Conservation (phyloP, 768 basidiomycete genomes). For the Cyathus striatus region DNA sequence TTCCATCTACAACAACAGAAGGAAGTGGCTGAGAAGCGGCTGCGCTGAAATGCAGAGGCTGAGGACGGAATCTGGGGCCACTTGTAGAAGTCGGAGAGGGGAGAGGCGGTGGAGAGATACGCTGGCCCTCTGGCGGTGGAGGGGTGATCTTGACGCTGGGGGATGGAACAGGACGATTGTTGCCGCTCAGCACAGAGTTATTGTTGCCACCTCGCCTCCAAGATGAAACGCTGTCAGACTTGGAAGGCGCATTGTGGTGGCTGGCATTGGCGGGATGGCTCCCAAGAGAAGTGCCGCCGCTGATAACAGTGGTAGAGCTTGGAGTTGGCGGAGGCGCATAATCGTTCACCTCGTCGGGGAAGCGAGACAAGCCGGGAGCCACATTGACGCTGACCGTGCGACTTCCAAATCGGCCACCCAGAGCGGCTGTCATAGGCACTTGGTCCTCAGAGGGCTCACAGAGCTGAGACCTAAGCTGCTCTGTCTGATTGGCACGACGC, state of each 20-base stretch:
- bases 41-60: slow-evolving; percentile 59
- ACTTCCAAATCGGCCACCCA: slow-evolving; percentile 73
- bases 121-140: slow-evolving; percentile 50
- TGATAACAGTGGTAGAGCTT: slow-evolving; percentile 61
- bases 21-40: slow-evolving; percentile 48
- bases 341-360: slow-evolving; percentile 36
- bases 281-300: slow-evolving; percentile 69
- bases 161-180: slow-evolving; percentile 55
- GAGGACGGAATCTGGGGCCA: slow-evolving; percentile 48
- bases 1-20: slow-evolving; percentile 51
- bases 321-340: slow-evolving; percentile 50
- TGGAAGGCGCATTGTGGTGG: slow-evolving; percentile 47
- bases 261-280: slow-evolving; percentile 31
- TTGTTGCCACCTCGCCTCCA: slow-evolving; percentile 77
- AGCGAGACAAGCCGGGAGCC: slow-evolving; percentile 17
- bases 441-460: slow-evolving; percentile 48
- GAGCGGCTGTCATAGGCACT: slow-evolving; percentile 76
- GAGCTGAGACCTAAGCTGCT: slow-evolving; percentile 58
- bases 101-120: slow-evolving; percentile 45
- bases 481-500: slow-evolving; percentile 67
- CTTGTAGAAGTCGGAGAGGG: slow-evolving; percentile 15
- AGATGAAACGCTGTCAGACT: slow-evolving; percentile 73
- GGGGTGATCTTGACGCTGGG: slow-evolving; percentile 72
- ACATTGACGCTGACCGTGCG: slow-evolving; percentile 45
- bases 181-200: slow-evolving; percentile 64